Conservation (phyloP, 805 yeast genomes). For the Saturnispora kantuleensis region DNA sequence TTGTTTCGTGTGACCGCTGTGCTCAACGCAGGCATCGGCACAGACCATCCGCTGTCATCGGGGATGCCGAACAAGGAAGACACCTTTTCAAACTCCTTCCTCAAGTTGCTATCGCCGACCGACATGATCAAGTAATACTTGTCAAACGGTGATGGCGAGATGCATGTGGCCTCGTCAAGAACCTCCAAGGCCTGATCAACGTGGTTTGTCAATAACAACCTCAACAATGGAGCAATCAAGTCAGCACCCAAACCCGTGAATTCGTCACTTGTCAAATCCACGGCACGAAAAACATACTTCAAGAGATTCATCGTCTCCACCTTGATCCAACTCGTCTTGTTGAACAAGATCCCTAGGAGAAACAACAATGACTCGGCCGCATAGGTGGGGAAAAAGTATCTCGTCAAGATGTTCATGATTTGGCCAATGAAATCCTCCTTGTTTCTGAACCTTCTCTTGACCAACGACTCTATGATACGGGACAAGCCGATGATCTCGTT, state of each 20-base stretch:
- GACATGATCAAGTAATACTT: constrained; percentile 88
- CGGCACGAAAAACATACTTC: constrained; percentile 62
- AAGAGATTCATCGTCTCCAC: constrained; percentile 69
- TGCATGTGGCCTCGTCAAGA: constrained; percentile 69
- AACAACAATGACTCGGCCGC: constrained; percentile 69
- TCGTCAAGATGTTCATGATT: constrained; percentile 58
- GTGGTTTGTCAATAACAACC: constrained; percentile 71
- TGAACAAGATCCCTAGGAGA: constrained; percentile 68
- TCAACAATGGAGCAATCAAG: constrained; percentile 76
- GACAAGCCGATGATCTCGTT: constrained; percentile 47
- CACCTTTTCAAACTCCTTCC: constrained; percentile 74
- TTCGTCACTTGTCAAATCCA: constrained; percentile 68
- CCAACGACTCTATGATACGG: constrained; percentile 64
- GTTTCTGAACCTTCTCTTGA: constrained; percentile 76
- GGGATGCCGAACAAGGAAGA: constrained; percentile 93
- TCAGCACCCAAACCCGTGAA: constrained; percentile 92
- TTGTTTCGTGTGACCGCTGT: constrained; percentile 85
- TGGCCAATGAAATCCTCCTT: constrained; percentile 84
- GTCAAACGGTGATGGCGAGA: constrained; percentile 87
- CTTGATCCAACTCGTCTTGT: constrained; percentile 70
- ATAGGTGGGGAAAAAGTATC: constrained; percentile 60
- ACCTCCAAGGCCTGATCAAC: constrained; percentile 88
- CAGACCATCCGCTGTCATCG: constrained; percentile 92
- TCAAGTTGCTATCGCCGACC: constrained; percentile 68
- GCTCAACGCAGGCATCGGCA: constrained; percentile 89